Base-by-base conservation (phyloP, 331 rosid genomes). In the Acacia concinna region DNA sequence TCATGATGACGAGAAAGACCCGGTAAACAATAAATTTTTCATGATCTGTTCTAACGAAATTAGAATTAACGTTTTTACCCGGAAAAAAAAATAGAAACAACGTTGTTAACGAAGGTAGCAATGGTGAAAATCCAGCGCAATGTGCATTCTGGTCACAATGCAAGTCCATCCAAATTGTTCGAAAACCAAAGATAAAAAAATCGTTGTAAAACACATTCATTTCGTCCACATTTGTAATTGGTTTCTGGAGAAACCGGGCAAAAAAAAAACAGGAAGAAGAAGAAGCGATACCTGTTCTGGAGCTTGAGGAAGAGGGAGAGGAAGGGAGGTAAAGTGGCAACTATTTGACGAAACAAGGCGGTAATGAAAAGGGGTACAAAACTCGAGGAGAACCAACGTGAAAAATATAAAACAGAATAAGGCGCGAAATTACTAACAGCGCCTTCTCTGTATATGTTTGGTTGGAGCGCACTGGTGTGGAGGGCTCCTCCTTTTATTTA, bases 391-490 rank as follows among this genome's bases (percentile, higher is more conserved):
- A 59, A 20, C 44, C 20, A 9, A 70, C 13, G 32, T 0, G 8
- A 2, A 27, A 17, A 47, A 37, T 28, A 66, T 11, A 6, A 72
- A 73, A 47, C 17, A n/a, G 40, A 57, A 30, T 13, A 41, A 20
- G 38, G 27, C 5, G 72, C 13, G 73, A 74, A 86, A 71, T 80
- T 80, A 79, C 81, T 37, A 74, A 81, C 12, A 27, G 40, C 78
- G 7, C 84, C 82, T 35, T 67, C 13, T 27, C 30, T n/a, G n/a
- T n/a, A n/a, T n/a, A n/a, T n/a, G n/a, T n/a, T n/a, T n/a, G n/a
- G n/a, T n/a, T n/a, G n/a, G n/a, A n/a, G n/a, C n/a, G n/a, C n/a
- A n/a, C n/a, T n/a, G n/a, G n/a, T n/a, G n/a, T n/a, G n/a, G n/a
- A n/a, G n/a, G n/a, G n/a, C n/a, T n/a, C n/a, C n/a, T n/a, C n/a